These are phyloP conservation scores for Citrus medica DNA, from an alignment of 345 rosid species.

Conservation along the genomic window DNA sequence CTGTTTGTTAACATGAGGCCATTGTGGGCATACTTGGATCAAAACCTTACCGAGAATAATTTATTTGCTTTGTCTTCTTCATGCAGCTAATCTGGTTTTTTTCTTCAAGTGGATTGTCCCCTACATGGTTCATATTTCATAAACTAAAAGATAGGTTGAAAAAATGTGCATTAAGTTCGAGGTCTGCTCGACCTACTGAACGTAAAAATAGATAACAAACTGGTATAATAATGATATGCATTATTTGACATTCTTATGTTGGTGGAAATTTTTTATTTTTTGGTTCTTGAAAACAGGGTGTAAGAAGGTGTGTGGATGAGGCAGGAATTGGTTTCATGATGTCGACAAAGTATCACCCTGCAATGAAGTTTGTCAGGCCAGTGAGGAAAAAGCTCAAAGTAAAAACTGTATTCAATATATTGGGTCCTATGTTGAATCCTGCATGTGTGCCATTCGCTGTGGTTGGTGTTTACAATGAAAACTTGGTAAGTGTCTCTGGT, in stretches of 20 bases:
- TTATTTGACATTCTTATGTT: background rate
- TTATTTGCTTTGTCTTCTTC: background rate
- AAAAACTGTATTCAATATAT: constrained; percentile 77
- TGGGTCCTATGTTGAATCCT: constrained; percentile 96
- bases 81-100: background rate
- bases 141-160: background rate
- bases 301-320: constrained; percentile 74
- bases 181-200: background rate
- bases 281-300: constrained; percentile 39
- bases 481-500: constrained; percentile 44
- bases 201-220: background rate
- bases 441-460: constrained; percentile 81
- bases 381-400: constrained; percentile 82
- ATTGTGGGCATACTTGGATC: background rate
- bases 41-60: background rate
- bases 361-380: constrained; percentile 83
- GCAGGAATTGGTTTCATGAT: constrained; percentile 92
- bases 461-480: constrained; percentile 83
- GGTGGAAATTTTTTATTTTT: background rate
- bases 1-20: background rate
- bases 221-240: background rate
- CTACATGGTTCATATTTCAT: background rate
- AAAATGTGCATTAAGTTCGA: background rate
- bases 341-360: constrained; percentile 86
- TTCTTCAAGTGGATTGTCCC: background rate